Evolutionary conservation across 306 rosid genomes (phyloP), one percentile per base, ranked within the genome.

Genomic region (Dicorynia guianensis): DNA sequence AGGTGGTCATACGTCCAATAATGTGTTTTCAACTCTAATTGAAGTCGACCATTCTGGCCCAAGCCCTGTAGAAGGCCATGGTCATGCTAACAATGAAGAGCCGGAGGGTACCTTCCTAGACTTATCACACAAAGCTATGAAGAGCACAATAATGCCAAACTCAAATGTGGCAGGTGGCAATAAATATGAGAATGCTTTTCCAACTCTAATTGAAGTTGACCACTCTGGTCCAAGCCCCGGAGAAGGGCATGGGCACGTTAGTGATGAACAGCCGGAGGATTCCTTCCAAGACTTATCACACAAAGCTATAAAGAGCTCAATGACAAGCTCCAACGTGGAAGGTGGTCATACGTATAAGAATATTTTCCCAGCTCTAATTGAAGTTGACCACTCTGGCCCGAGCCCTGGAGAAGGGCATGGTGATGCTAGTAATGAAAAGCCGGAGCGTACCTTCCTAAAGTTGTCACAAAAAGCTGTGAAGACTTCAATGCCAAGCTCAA

Each of bases 21-120:
- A 33, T 36, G 8, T 25, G 19, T 70, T 19, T 43, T 42, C 53
- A 38, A 10, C 40, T 60, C 25, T 58, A 6, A 58, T 3, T 11
- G 53, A 12, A 42, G 48, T 67, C 15, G 59, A 38, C 19, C 0
- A 52, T 8, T 61, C 77, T 19, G 89, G 87, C 20, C 89, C 89
- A 69, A 15, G 83, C 74, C 61, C 85, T 25, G 85, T 83, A 57
- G 43, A 52, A 13, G 88, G 87, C 11, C 82, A 84, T 56, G 38
- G 11, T 42, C 10, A 57, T 19, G 8, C 30, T 35, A 4, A 34
- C 7, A 5, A 40, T 33, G 14, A 25, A 25, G 30, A 25, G 30
- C 2, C 30, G 30, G 35, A 48, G 39, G 38, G 17, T 25, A 67
- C 13, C 76, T 8, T 76, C 40, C n/a, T 5, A 7, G 25, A 56